These are phyloP conservation scores for Punctularia strigosozonata DNA, from an alignment of 768 basidiomycete species.

Conservation along the genomic window DNA sequence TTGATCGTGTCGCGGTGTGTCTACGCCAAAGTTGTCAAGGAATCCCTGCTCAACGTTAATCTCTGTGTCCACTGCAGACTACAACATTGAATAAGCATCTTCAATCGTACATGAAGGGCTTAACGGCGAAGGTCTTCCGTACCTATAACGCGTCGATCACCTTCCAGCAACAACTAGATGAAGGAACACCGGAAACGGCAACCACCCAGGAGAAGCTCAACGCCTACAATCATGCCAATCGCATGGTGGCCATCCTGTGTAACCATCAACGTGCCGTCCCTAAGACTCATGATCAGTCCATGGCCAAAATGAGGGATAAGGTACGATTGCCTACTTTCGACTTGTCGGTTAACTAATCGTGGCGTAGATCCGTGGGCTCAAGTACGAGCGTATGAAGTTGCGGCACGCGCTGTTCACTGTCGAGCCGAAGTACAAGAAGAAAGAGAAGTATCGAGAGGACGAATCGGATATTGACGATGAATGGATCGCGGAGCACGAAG, in stretches of 20 bases:
- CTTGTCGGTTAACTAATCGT: background rate
- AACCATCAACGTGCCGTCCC: slow-evolving; percentile 96
- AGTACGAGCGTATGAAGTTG: slow-evolving; percentile 96
- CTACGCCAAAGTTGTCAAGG: no score
- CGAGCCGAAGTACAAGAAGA: slow-evolving; percentile 75
- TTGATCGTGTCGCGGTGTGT: slow-evolving; percentile 90
- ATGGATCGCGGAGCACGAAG: slow-evolving; percentile 74
- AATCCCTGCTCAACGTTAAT: background rate
- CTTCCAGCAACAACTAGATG: slow-evolving; percentile 84
- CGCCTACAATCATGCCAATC: slow-evolving; percentile 94
- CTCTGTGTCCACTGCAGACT: slow-evolving; percentile 40
- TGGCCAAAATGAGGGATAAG: slow-evolving; percentile 91
- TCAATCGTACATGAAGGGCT: slow-evolving; percentile 87
- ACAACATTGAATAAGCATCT: slow-evolving; percentile 84
- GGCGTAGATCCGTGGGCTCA: slow-evolving; percentile 70
- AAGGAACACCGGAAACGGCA: slow-evolving; percentile 52
- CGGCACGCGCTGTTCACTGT: slow-evolving; percentile 75
- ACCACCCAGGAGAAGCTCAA: slow-evolving; percentile 94
- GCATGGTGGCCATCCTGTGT: slow-evolving; percentile 93
- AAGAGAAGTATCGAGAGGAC: slow-evolving; percentile 60
- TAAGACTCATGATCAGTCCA: slow-evolving; percentile 86
- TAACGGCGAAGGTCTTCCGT: slow-evolving; percentile 99
- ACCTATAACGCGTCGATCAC: slow-evolving; percentile 98
- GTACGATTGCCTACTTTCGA: slow-evolving; percentile 32
- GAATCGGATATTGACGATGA: slow-evolving; percentile 96